These are phyloP conservation scores for Dendrobium officinale DNA, from an alignment of 106 monocot genomes.

Conservation along the genomic window DNA sequence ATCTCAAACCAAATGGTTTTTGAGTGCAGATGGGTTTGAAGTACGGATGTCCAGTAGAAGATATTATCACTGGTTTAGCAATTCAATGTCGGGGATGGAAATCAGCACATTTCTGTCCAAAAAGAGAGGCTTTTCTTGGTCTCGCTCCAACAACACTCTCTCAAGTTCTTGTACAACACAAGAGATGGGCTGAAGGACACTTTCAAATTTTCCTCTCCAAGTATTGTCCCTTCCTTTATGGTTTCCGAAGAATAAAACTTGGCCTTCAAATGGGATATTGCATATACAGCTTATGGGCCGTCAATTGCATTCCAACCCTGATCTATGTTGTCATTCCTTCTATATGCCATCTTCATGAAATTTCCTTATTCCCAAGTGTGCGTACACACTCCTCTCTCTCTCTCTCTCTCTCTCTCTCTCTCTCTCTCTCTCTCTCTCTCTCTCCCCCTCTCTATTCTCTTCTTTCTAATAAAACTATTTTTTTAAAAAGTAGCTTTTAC, in stretches of 20 bases:
- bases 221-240: slow-evolving; percentile 49
- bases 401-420: background rate
- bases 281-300: slow-evolving; percentile 51
- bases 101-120: slow-evolving; percentile 43
- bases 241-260: slow-evolving; percentile 27
- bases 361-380: slow-evolving; percentile 62
- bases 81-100: slow-evolving; percentile 86
- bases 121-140: slow-evolving; percentile 42
- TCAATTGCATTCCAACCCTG: slow-evolving; percentile 41
- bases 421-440: no score
- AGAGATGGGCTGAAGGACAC: slow-evolving; percentile 64
- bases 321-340: slow-evolving; percentile 47
- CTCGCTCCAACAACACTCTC: slow-evolving; percentile 47
- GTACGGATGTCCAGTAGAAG: slow-evolving; percentile 66
- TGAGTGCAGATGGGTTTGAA: slow-evolving; percentile 47
- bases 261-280: slow-evolving; percentile 54
- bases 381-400: background rate
- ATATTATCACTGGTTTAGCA: slow-evolving; percentile 61
- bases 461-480: no score
- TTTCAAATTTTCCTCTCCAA: slow-evolving; percentile 60
- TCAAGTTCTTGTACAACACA: slow-evolving; percentile 49
- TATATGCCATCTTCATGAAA: slow-evolving; percentile 33
- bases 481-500: no score
- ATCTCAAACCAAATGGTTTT: background rate
- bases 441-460: no score